These are phyloP conservation scores for Chlamydomonas sp. DNA, from an alignment of 139 green algal species.

Conservation along the genomic window DNA sequence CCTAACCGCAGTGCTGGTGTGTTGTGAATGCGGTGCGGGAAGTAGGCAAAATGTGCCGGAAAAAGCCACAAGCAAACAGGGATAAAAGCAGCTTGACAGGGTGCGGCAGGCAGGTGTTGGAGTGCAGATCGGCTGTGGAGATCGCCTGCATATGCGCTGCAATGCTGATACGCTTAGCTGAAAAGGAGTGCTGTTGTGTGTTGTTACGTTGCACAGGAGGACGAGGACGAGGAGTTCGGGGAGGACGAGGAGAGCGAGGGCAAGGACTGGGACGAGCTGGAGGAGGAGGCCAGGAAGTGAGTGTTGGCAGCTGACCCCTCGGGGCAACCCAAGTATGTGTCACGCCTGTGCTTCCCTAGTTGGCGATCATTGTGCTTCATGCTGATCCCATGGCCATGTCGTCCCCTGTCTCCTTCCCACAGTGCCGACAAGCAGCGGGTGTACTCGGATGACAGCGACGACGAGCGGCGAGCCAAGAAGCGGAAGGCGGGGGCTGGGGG, in stretches of 20 bases:
- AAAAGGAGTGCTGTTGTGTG: background rate
- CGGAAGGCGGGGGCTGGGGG: background rate
- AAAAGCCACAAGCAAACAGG: too few relatives aligned
- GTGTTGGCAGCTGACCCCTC: background rate
- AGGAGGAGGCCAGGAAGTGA: constrained; percentile 79
- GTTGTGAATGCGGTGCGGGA: too few relatives aligned
- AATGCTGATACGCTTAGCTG: background rate
- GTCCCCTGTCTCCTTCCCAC: background rate
- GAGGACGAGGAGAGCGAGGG: constrained; percentile 82
- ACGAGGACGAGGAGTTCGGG: constrained; percentile 60
- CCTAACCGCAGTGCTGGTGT: background rate
- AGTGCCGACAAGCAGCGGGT: constrained; percentile 45
- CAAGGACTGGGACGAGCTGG: constrained; percentile 89
- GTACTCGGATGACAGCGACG: constrained; percentile 40
- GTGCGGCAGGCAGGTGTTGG: background rate
- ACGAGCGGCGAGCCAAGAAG: constrained; percentile 44
- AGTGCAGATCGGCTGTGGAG: background rate
- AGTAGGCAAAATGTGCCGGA: too few relatives aligned
- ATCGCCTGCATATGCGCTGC: background rate
- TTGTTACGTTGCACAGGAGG: constrained; percentile 23
- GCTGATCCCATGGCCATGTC: background rate
- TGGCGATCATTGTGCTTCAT: background rate
- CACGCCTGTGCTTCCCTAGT: too few relatives aligned
- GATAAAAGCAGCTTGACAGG: background rate
- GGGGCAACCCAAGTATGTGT: background rate